A percentile compares a stretch with the other conserved stretches of the same genome.
Conservation (phyloP, 345 rosid genomes). For the Excoecaria agallocha region DNA sequence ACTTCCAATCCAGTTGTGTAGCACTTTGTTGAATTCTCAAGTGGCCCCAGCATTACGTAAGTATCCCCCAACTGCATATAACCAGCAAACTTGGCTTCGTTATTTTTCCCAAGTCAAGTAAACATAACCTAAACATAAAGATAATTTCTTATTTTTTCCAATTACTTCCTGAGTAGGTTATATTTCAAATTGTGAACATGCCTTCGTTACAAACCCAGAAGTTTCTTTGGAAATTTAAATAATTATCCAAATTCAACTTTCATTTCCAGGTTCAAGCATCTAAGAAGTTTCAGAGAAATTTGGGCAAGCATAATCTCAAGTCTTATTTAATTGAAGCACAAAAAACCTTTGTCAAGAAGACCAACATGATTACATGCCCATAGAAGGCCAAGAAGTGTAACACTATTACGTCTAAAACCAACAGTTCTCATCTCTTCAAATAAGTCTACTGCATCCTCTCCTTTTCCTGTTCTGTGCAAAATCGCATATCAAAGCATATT, state of each 20-base stretch:
- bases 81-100: conserved; percentile 90
- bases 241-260: too few relatives aligned
- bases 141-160: too few relatives aligned
- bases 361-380: conserved; percentile 88
- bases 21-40: conserved; percentile 66
- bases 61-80: conserved; percentile 97
- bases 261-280: too few relatives aligned
- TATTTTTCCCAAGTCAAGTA: too few relatives aligned
- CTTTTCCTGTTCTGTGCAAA: conserved; percentile 79
- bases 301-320: too few relatives aligned
- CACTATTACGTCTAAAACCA: conserved; percentile 53
- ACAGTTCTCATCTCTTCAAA: conserved; percentile 44
- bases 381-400: conserved; percentile 61
- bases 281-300: too few relatives aligned
- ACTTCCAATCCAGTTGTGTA: conserved; percentile 90
- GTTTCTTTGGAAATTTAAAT: too few relatives aligned
- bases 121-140: too few relatives aligned
- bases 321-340: conserved; percentile 49
- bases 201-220: too few relatives aligned
- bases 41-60: conserved; percentile 75
- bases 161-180: too few relatives aligned
- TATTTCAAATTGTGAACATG: too few relatives aligned
- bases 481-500: conserved; percentile 66
- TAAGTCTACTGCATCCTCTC: conserved; percentile 56
- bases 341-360: conserved; percentile 54